phyloP scores from a whole-genome alignment of 2,329 filamentous ascomycete species.

The Coleophoma eucalyptorum region DNA sequence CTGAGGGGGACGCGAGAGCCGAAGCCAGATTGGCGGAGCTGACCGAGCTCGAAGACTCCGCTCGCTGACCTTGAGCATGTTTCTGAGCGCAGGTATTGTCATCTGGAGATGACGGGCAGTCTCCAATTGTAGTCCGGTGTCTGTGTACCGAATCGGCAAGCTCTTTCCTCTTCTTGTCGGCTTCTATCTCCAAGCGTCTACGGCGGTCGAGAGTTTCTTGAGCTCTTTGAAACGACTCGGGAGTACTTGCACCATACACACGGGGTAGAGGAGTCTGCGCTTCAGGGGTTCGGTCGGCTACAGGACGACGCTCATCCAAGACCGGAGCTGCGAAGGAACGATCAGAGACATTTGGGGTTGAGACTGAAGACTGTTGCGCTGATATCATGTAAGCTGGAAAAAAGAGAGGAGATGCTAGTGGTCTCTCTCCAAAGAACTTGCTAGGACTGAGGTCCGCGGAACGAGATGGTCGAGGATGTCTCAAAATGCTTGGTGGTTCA shows the following conservation, averaged over 20 bases:
- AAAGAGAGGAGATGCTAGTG: constrained; percentile 22
- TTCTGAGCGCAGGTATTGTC: constrained; percentile 30
- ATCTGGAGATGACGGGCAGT: constrained; percentile 44
- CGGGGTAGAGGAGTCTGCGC: constrained; percentile 31
- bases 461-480: constrained; percentile 14
- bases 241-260: constrained; percentile 33
- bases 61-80: constrained; percentile 15
- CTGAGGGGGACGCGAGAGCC: constrained; percentile 23
- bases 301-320: constrained; percentile 42
- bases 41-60: constrained; percentile 24
- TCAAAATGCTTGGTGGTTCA: constrained; percentile 12
- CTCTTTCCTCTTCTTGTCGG: constrained; percentile 27
- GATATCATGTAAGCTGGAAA: constrained; percentile 23
- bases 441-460: constrained; percentile 18
- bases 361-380: constrained; percentile 17
- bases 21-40: constrained; percentile 38
- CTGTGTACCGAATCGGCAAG: constrained; percentile 6
- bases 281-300: constrained; percentile 41
- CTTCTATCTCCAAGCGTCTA: constrained; percentile 29
- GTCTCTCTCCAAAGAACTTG: constrained; percentile 10
- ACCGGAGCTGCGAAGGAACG: constrained; percentile 25
- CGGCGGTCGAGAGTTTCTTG: constrained; percentile 26
- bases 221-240: constrained; percentile 35
- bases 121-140: constrained; percentile 25
- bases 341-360: constrained; percentile 19